A percentile compares a stretch with the other conserved stretches of the same genome.
Conservation (phyloP, 371 early-diverging fungal genomes). For the Syncephalis fuscata region DNA sequence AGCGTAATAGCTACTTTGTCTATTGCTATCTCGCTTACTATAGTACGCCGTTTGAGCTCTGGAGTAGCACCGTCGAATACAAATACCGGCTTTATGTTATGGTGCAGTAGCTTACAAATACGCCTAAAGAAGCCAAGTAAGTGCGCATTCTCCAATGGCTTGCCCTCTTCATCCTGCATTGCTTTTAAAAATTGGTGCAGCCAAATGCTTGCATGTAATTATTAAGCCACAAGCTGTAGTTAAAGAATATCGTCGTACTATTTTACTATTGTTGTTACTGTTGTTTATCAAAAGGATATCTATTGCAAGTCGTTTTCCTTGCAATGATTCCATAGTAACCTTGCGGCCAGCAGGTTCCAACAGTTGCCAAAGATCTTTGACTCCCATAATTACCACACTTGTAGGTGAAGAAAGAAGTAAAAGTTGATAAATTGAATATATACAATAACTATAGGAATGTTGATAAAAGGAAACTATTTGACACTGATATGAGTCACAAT, state of each 20-base stretch:
- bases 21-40: constrained; percentile 25
- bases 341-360: constrained; percentile 67
- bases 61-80: constrained; percentile 92
- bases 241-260: constrained; percentile 4
- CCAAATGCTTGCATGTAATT: constrained; percentile 81
- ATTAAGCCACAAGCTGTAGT: background rate
- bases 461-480: no score
- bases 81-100: constrained; percentile 84
- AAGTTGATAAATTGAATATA: no score
- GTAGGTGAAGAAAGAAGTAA: no score
- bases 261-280: background rate
- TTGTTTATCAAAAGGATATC: constrained; percentile 31
- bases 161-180: constrained; percentile 76
- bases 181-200: constrained; percentile 91
- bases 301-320: constrained; percentile 62
- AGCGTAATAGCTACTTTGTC: background rate
- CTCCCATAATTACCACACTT: constrained; percentile 82
- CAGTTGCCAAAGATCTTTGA: constrained; percentile 88
- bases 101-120: constrained; percentile 84
- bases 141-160: constrained; percentile 65
- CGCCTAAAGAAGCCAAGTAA: constrained; percentile 86
- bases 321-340: constrained; percentile 56
- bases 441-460: no score
- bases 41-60: constrained; percentile 57
- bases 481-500: no score